Evolutionary conservation across 192 early-diverging fungal species (phyloP), one percentile per base, ranked within the genome.

Genomic region (Rhizophlyctis rosea): DNA sequence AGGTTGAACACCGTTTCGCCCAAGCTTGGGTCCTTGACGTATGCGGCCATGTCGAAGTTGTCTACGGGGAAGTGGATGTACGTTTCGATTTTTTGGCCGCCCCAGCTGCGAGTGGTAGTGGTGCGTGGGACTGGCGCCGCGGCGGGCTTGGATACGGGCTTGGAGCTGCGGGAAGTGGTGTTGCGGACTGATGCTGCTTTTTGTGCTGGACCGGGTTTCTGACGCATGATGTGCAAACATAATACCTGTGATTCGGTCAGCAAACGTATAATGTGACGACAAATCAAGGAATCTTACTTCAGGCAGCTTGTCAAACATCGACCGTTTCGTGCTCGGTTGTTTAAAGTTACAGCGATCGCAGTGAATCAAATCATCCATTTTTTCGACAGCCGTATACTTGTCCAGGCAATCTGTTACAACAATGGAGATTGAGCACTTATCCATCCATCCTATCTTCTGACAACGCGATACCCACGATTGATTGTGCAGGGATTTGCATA

Each of bases 141-240:
- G n/a, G n/a, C n/a, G n/a, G n/a, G n/a, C n/a, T n/a, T n/a, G n/a
- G n/a, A n/a, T n/a, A n/a, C n/a, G n/a, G n/a, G n/a, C n/a, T n/a
- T n/a, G n/a, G n/a, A n/a, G n/a, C n/a, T n/a, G n/a, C n/a, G n/a
- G n/a, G n/a, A n/a, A n/a, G n/a, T n/a, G n/a, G n/a, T n/a, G n/a
- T n/a, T n/a, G n/a, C n/a, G n/a, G n/a, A n/a, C n/a, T n/a, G n/a
- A n/a, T n/a, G n/a, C n/a, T n/a, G n/a, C n/a, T n/a, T n/a, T n/a
- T n/a, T n/a, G n/a, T n/a, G n/a, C n/a, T n/a, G n/a, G n/a, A n/a
- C n/a, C n/a, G n/a, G n/a, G n/a, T n/a, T n/a, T n/a, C n/a, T n/a
- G n/a, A n/a, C 68, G 54, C 62, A 65, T 70, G 16, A 70, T 53
- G 35, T 70, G 68, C 16, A 70, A 29, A 28, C 52, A 53, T 28